Evolutionary conservation across 108 stramenopile genomes (phyloP), one percentile per base, ranked within the genome.

Genomic region (Schizochytrium sp.): DNA sequence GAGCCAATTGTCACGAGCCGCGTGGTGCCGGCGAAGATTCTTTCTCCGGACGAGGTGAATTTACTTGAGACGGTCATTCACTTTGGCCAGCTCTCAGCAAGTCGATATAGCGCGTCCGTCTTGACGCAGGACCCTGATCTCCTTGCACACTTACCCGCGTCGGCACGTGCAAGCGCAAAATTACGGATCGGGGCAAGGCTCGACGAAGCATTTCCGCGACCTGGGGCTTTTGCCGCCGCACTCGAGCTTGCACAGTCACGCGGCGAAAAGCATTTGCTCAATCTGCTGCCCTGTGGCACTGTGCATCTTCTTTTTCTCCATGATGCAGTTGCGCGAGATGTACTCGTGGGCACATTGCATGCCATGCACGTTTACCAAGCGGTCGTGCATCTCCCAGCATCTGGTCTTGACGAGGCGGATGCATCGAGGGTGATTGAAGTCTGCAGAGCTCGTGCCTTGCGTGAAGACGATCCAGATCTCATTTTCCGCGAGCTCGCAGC

Each of bases 341-440:
- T 53, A 16, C n/a, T 83, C 6, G 5, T 21, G n/a, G 76, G 48
- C 6, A 4, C 51, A 16, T 23, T 83, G 10, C 76, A 83, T 45
- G 76, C 76, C 48, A 53, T 83, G 48, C 76, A 53, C 51, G 76
- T 53, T 18, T 83, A 83, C 76, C 76, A 83, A 45, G 76, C 51
- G 18, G 48, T 83, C 76, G 76, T 53, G 45, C 51, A 53, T 28
- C 34, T 34, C 4, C 10, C 63, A 10, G 45, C 10, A 34, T 34
- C 34, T 0, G 51, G 19, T 8, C 12, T n/a, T 23, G 51, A 47
- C 48, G 48, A 83, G 18, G 76, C 76, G 18, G 5, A 45, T 47
- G 63, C 25, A 23, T 14, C 18, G 41, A 18, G 12, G 2, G 25
- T 69, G 6, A 23, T 69, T 12, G 34, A 41, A 23, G 63, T 23